Base-by-base conservation (phyloP, 805 yeast species). In the Cyberlindnera misumaiensis region DNA sequence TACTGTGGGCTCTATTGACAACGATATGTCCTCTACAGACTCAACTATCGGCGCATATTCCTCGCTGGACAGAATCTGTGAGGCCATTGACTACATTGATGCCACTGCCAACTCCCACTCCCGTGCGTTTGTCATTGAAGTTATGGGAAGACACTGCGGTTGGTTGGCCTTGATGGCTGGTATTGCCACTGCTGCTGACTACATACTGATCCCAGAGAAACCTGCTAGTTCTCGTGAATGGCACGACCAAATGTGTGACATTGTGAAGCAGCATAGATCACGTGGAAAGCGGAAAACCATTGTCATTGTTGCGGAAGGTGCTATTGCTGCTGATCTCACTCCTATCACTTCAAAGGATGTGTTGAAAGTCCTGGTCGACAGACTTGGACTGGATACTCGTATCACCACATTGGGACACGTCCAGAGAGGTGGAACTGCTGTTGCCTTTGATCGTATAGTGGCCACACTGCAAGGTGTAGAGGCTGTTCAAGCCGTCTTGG, bases 141-240 rank as follows among this genome's bases (percentile, higher is more conserved):
- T 83, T 14, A 83, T 83, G 94, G 94, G 94, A 43, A 72, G 94
- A 62, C 88, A 83, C 59, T 83, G 94, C 67, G 94, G 94, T 46
- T 83, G 94, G 94, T 68, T 83, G 46, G 90, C 84, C 1, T 64
- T 83, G 45, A 77, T 82, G 83, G 79, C 90, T 13, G 94, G 93
- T 47, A 69, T 83, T 43, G 74, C 87, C 11, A 77, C 87, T 12
- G 77, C 88, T 46, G 90, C 94, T 3, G 94, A 83, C 59, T 83
- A 73, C 52, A 79, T 83, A 34, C 75, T 83, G 52, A 82, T 83
- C 46, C 94, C 94, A 13, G 94, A 83, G 60, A 73, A 75, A 49
- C 90, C 93, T 6, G 79, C 88, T 8, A 65, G 70, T 32, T 66
- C 74, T 7, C 63, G 65, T 27, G 70, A 72, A 50, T 83, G 94